Percentiles rank a stretch among this genome's conserved stretches.
These are phyloP conservation scores for Saccharomyces hybrid DNA, from an alignment of 1,139 yeast genomes.

Conservation along the genomic window DNA sequence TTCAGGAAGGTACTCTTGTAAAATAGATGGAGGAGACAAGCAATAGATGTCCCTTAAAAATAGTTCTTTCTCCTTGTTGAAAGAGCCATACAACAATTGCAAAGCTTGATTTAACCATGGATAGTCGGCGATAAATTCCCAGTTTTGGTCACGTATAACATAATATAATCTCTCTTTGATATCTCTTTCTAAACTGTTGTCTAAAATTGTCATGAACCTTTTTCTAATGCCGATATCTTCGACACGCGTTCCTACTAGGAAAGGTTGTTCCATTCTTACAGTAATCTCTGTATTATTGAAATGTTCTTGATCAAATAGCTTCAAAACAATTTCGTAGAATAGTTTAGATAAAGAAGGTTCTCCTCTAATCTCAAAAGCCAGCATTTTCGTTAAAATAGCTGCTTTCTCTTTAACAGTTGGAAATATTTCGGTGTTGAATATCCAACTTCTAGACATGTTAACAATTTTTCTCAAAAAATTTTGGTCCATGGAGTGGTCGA, in stretches of 20 bases:
- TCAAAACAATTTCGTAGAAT: slow-evolving; percentile 80
- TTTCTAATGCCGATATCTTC: slow-evolving; percentile 70
- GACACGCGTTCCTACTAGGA: slow-evolving; percentile 83
- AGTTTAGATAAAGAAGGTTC: slow-evolving; percentile 72
- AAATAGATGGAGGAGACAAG: slow-evolving; percentile 47
- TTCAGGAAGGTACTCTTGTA: slow-evolving; percentile 34
- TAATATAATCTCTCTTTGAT: slow-evolving; percentile 75
- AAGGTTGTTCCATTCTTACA: slow-evolving; percentile 94
- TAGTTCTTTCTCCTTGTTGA: slow-evolving; percentile 45
- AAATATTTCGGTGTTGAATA: slow-evolving; percentile 77
- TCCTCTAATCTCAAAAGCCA: slow-evolving; percentile 83
- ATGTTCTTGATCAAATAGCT: slow-evolving; percentile 75
- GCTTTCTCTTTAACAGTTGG: slow-evolving; percentile 97
- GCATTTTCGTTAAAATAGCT: slow-evolving; percentile 87
- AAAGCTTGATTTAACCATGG: slow-evolving; percentile 94
- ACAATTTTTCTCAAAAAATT: slow-evolving; percentile 69
- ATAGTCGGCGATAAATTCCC: slow-evolving; percentile 91
- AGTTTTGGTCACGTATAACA: slow-evolving; percentile 83
- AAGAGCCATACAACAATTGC: slow-evolving; percentile 75
- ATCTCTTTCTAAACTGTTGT: slow-evolving; percentile 72
- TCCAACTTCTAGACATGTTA: slow-evolving; percentile 79
- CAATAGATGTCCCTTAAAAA: slow-evolving; percentile 44
- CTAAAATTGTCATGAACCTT: slow-evolving; percentile 72
- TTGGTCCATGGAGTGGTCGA: slow-evolving; percentile 80
- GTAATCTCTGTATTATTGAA: slow-evolving; percentile 84